Conservation (phyloP, 169 alveolate genomes). For the Plasmodium sp. region DNA sequence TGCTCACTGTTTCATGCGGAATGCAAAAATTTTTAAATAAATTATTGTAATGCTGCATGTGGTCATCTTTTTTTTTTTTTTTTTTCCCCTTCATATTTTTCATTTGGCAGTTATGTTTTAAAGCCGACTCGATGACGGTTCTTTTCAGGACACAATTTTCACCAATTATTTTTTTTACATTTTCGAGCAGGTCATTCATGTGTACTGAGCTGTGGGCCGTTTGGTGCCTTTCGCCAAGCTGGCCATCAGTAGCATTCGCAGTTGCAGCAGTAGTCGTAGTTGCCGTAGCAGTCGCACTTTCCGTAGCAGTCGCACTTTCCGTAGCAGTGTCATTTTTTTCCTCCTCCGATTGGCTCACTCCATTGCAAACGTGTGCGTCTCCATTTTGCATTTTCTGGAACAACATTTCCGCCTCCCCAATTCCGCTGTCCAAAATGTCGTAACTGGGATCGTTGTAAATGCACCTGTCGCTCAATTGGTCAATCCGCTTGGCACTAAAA, state of each 20-base stretch:
- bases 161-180: conserved; percentile 2
- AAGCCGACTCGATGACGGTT: conserved; percentile 16
- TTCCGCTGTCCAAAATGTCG: not conserved
- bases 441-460: not conserved
- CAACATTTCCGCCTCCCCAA: not conserved
- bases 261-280: not conserved
- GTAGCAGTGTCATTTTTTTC: not conserved
- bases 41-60: conserved; percentile 14
- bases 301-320: too few species aligned
- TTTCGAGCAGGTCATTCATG: not conserved
- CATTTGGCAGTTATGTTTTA: not conserved
- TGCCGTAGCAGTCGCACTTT: not conserved
- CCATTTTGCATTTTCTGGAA: not conserved
- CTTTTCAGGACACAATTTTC: conserved; percentile 14
- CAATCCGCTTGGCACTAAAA: not conserved
- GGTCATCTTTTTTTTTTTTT: conserved; percentile 19
- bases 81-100: conserved; percentile 22
- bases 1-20: conserved; percentile 40
- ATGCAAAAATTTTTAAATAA: conserved; percentile 55
- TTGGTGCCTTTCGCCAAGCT: not conserved
- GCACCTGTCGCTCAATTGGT: not conserved
- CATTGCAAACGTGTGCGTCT: not conserved
- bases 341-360: not conserved
- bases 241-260: not conserved
- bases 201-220: not conserved